Percentiles rank a stretch among this genome's conserved stretches.
phyloP scores from a whole-genome alignment of 1,139 yeast species.

The Taiozyma sp. region DNA sequence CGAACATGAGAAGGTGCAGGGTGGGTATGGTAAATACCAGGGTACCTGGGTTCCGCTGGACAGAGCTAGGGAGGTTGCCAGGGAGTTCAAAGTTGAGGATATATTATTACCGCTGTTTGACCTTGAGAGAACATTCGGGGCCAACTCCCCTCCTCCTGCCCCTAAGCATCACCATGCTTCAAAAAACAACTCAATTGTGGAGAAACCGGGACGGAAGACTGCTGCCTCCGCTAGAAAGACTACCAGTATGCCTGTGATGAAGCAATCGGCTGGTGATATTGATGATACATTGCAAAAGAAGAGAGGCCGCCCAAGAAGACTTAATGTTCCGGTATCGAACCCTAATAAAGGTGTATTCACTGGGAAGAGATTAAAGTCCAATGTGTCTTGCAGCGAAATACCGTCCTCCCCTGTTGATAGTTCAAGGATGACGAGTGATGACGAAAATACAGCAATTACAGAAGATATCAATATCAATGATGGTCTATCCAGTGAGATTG shows the following conservation, averaged over 20 bases:
- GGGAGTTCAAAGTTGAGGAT: conserved; percentile 65
- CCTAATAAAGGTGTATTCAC: conserved; percentile 22
- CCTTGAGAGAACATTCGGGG: conserved; percentile 51
- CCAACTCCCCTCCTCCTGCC: conserved; percentile 72
- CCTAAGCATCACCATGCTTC: conserved; percentile 76
- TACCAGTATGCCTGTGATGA: conserved; percentile 22
- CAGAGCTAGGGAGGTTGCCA: conserved; percentile 52
- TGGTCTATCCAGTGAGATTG: conserved; percentile 35
- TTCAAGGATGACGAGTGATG: conserved; percentile 4
- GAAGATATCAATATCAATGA: conserved; percentile 29
- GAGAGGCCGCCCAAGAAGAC: conserved; percentile 45
- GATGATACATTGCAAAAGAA: conserved; percentile 22
- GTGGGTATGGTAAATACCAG: conserved; percentile 95
- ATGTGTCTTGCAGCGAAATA: background rate
- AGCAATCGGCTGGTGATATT: conserved; percentile 11
- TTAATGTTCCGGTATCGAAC: conserved; percentile 15
- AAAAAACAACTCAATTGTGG: conserved; percentile 22
- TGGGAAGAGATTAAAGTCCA: conserved; percentile 10
- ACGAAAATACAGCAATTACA: conserved; percentile 8
- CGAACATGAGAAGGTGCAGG: conserved; percentile 91
- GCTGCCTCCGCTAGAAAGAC: conserved; percentile 17
- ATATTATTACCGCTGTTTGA: conserved; percentile 65
- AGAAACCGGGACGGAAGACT: conserved; percentile 14
- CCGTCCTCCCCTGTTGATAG: background rate
- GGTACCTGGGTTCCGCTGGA: conserved; percentile 95